phyloP scores from a whole-genome alignment of 495 filamentous ascomycete genomes.

The Penicillium maclennaniae region DNA sequence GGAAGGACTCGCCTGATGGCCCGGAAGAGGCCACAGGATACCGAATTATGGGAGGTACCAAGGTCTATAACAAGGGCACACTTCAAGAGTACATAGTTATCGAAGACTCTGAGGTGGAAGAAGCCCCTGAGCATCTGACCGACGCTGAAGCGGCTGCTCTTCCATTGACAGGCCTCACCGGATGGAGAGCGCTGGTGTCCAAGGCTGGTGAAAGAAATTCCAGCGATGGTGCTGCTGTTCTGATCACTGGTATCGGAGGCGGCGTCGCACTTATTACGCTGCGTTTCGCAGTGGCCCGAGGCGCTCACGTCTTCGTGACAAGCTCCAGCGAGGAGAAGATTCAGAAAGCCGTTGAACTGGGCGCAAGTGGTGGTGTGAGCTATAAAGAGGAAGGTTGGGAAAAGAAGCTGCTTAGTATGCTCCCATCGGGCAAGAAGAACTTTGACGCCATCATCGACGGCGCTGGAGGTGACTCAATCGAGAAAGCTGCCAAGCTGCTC shows the following conservation, averaged over 20 bases:
- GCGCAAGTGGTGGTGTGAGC: conserved; percentile 64
- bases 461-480: conserved; percentile 69
- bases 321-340: conserved; percentile 63
- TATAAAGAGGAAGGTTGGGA: conserved; percentile 69
- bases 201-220: conserved; percentile 60
- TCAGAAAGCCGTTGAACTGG: conserved; percentile 56
- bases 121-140: conserved; percentile 65
- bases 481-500: conserved; percentile 52
- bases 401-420: conserved; percentile 52
- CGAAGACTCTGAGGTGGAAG: conserved; percentile 66
- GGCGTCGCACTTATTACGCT: conserved; percentile 71
- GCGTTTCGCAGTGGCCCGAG: conserved; percentile 63
- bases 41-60: conserved; percentile 70
- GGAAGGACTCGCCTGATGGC: conserved; percentile 63
- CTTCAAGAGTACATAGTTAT: conserved; percentile 68
- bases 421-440: conserved; percentile 54
- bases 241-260: conserved; percentile 77
- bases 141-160: conserved; percentile 74
- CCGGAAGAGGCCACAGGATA: conserved; percentile 64
- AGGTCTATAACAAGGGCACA: conserved; percentile 59
- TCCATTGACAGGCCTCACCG: conserved; percentile 81
- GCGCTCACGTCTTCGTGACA: conserved; percentile 66
- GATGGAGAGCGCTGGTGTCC: conserved; percentile 73
- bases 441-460: conserved; percentile 75
- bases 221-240: conserved; percentile 55